Evolutionary conservation across 257 asterid species (phyloP), one percentile per base, ranked within the genome.

Genomic region (Anisodus acutangulus): DNA sequence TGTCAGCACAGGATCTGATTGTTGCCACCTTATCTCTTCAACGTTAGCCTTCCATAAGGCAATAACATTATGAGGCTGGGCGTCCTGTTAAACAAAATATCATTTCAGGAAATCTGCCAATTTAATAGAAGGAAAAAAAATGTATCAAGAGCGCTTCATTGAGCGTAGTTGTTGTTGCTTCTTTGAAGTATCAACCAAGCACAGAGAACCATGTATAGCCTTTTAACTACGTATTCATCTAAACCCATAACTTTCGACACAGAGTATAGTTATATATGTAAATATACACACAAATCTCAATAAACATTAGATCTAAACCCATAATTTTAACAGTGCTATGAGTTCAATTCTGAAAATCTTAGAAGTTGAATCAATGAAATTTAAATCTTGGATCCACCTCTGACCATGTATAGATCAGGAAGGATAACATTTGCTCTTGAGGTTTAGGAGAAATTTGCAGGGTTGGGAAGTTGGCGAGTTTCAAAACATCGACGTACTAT

Each of bases 51-150:
- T 79, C 83, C 83, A 79, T 79, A 79, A 79, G 11, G 66, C 31
- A 10, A 79, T 79, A 10, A 79, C 69, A 57, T 55, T 79, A 35
- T 69, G 69, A 55, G 83, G 83, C 17, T 79, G 69, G 53, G 83
- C 83, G 2, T 79, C 83, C 83, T 79, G 53, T 72, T 10, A 41
- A 72, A 5, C n/a, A 10, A 47, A 71, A 72, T 17, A 72, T 6
- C 37, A 72, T 19, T 11, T 72, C 41, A 72, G 80, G 53, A 72
- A 47, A 47, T 72, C 59, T 4, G n/a, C 10, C 80, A 72, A 72
- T n/a, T 72, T 72, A n/a, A 72, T 45, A 19, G 6, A 72, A n/a
- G 80, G 80, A 2, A 9, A 49, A 9, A 0, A 9, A 17, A 70
- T 16, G 51, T 49, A 60, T 3, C 67, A 41, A 4, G 35, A 70